A percentile compares a stretch with the other conserved stretches of the same genome.
phyloP scores from a whole-genome alignment of 2,329 filamentous ascomycete species.

The Leptodontidium sp. region DNA sequence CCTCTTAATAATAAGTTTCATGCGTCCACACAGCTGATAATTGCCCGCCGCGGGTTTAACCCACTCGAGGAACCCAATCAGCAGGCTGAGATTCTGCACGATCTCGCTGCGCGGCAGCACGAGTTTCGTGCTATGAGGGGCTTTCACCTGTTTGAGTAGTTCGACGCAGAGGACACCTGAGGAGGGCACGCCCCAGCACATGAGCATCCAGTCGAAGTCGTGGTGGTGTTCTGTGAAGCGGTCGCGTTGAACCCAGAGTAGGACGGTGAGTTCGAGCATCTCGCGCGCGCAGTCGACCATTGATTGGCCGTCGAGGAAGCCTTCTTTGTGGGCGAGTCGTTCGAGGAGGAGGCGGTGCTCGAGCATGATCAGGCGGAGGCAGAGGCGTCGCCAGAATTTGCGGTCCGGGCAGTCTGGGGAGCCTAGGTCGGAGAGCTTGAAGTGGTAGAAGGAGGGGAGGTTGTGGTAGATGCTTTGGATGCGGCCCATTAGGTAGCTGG shows the following conservation, averaged over 20 bases:
- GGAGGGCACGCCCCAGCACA: conserved; percentile 59
- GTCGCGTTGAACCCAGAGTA: conserved; percentile 60
- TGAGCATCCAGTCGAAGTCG: conserved; percentile 60
- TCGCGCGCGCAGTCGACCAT: conserved; percentile 55
- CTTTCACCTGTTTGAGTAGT: conserved; percentile 53
- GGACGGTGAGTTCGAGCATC: conserved; percentile 55
- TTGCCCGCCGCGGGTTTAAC: conserved; percentile 58
- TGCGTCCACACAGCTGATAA: conserved; percentile 55
- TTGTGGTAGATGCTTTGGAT: conserved; percentile 50
- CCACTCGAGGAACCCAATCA: conserved; percentile 61
- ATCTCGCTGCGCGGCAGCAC: conserved; percentile 56
- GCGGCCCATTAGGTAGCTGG: conserved; percentile 35
- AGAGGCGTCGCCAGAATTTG: conserved; percentile 55
- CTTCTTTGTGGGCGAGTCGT: conserved; percentile 59
- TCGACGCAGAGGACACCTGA: conserved; percentile 60
- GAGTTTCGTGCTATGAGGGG: conserved; percentile 45
- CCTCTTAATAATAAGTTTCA: conserved; percentile 57
- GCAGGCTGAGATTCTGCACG: conserved; percentile 59
- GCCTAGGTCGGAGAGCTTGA: conserved; percentile 51
- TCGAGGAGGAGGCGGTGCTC: conserved; percentile 68
- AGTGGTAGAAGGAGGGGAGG: conserved; percentile 46
- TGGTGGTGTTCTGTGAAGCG: conserved; percentile 51
- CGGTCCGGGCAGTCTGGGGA: conserved; percentile 48
- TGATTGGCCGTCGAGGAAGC: conserved; percentile 51
- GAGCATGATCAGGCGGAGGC: conserved; percentile 57